Base-by-base conservation (phyloP, 495 filamentous ascomycete species). In the Aspergillus nanangensis region DNA sequence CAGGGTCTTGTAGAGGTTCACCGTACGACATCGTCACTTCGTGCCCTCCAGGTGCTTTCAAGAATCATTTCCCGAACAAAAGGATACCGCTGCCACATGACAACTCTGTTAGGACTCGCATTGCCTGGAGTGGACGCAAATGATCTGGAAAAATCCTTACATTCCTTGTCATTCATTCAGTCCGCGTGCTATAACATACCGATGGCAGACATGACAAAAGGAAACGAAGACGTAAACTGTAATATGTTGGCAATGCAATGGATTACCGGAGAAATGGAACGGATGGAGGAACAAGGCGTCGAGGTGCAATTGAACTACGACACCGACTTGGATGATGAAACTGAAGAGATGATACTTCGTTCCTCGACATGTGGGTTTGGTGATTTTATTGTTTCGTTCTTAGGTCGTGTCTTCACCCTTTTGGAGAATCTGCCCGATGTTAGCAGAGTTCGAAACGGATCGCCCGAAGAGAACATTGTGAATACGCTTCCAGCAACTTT, bases 1-100 rank as follows among this genome's bases (percentile, higher is more conserved):
- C 92, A 96, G 66, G 93, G 93, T 2, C 72, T 97, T 25, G 93
- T 99, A 17, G 93, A 99, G 67, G 93, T 99, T 15, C 93, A 99
- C 59, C 83, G 93, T 32, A 99, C 93, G 14, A 93, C 88, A 5
- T 96, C 93, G 2, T 95, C 92, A 38, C 79, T 99, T 27, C 83
- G 92, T 55, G 83, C 92, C 31, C 74, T 99, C 41, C 88, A 96
- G 60, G 82, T 90, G 66, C 80, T 96, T 23, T 85, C 92, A 50
- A 85, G 85, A 65, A 81, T 88, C 47, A 93, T 99, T 79, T 81
- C 89, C 5, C 84, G 83, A 43, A 88, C 90, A 20, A 96, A 90
- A 58, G 93, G 93, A 19, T 95, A 90, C 51, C 79, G 93, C 45
- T 97, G 94, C 53, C 93, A 99, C 60, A 81, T 97, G 56, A 97